These are phyloP conservation scores for Camillea tinctor DNA, from an alignment of 2,329 filamentous ascomycete species.

Conservation along the genomic window DNA sequence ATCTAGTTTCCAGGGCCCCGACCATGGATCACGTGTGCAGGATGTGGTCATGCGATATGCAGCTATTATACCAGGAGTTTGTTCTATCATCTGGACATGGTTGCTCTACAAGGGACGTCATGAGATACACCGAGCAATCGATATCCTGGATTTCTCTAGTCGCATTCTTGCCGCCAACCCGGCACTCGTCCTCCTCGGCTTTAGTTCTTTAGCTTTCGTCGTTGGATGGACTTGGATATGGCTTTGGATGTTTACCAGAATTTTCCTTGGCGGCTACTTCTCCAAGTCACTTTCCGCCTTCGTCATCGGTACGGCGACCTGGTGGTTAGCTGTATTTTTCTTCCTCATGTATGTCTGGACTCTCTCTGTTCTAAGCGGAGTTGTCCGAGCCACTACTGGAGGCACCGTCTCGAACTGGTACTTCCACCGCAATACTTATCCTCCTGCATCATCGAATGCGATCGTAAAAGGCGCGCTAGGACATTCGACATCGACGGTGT, in stretches of 20 bases:
- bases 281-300: slow-evolving; percentile 62
- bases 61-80: slow-evolving; percentile 71
- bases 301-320: slow-evolving; percentile 82
- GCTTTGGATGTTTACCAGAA: slow-evolving; percentile 93
- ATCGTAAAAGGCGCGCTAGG: slow-evolving; percentile 80
- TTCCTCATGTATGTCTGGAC: slow-evolving; percentile 96
- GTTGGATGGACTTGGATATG: slow-evolving; percentile 93
- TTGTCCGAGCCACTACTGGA: slow-evolving; percentile 88
- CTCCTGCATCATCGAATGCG: slow-evolving; percentile 72
- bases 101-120: slow-evolving; percentile 77
- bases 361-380: slow-evolving; percentile 78
- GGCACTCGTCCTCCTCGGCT: slow-evolving; percentile 78
- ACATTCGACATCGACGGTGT: slow-evolving; percentile 82
- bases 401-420: slow-evolving; percentile 99
- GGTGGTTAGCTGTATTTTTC: slow-evolving; percentile 94
- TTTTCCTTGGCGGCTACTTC: slow-evolving; percentile 91
- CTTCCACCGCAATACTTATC: slow-evolving; percentile 85
- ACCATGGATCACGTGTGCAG: slow-evolving; percentile 75
- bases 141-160: slow-evolving; percentile 89
- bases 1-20: slow-evolving; percentile 78
- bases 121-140: slow-evolving; percentile 77
- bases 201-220: slow-evolving; percentile 70
- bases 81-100: slow-evolving; percentile 78
- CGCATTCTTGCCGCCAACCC: slow-evolving; percentile 83
- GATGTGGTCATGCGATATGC: slow-evolving; percentile 88